A percentile compares a stretch with the other conserved stretches of the same genome.
Evolutionary conservation across 2,329 filamentous ascomycete species (phyloP).

Genomic region (Fusarium virguliforme): DNA sequence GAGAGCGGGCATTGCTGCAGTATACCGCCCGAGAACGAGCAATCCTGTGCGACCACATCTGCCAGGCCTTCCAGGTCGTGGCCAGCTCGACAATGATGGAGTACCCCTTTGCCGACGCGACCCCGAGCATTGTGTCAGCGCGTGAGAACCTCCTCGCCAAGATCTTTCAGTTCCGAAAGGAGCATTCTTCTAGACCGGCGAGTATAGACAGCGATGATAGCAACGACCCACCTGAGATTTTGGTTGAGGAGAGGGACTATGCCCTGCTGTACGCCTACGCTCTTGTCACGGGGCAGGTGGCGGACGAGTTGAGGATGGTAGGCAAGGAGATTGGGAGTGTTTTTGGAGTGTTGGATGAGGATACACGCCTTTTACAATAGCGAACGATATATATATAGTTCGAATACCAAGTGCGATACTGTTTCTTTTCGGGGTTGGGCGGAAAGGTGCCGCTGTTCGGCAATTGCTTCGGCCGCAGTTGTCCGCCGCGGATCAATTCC

Average conservation of each 20-base stretch:
- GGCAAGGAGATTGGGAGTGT: conserved; percentile 63
- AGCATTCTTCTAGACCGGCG: conserved; percentile 62
- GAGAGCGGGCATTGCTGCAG: conserved; percentile 84
- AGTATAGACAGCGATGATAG: conserved; percentile 37
- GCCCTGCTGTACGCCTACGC: conserved; percentile 93
- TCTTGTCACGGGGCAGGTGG: conserved; percentile 77
- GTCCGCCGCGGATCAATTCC: background rate
- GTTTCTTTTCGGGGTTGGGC: background rate
- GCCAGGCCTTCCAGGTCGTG: conserved; percentile 87
- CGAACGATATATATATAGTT: no score
- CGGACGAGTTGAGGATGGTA: conserved; percentile 73
- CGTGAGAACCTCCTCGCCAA: conserved; percentile 87
- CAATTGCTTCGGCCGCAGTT: background rate
- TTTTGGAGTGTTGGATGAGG: conserved; percentile 45
- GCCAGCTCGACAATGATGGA: conserved; percentile 95
- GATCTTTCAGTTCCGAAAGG: conserved; percentile 88
- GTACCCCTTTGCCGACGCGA: conserved; percentile 89
- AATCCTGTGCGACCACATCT: conserved; percentile 88
- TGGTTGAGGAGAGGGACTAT: conserved; percentile 84
- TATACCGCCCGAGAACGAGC: conserved; percentile 86
- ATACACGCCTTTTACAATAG: conserved; percentile 42
- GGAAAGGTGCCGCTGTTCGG: background rate
- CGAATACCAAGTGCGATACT: no score
- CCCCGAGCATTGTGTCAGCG: conserved; percentile 86
- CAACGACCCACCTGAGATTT: conserved; percentile 29